Evolutionary conservation across 1,139 yeast species (phyloP).

Genomic region (Geotrichum australiense): DNA sequence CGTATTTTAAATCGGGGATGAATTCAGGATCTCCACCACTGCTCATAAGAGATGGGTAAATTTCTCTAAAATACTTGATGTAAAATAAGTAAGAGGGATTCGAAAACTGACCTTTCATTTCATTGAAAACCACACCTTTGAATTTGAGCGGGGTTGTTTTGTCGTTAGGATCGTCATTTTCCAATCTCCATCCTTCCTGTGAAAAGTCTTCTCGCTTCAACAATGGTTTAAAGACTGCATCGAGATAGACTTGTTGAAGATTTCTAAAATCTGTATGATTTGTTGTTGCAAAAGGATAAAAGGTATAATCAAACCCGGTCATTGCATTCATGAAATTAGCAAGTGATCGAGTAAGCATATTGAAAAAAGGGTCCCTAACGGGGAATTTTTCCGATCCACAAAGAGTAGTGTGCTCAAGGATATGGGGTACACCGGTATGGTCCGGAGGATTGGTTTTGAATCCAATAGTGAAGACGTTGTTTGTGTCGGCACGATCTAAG

Average conservation of each 20-base stretch:
- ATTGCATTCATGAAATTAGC: slow-evolving; percentile 98
- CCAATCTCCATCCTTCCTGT: slow-evolving; percentile 98
- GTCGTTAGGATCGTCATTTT: slow-evolving; percentile 56
- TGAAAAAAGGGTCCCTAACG: slow-evolving; percentile 94
- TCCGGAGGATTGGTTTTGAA: slow-evolving; percentile 95
- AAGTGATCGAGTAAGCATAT: slow-evolving; percentile 82
- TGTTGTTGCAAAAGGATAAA: slow-evolving; percentile 94
- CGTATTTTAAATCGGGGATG: slow-evolving; percentile 67
- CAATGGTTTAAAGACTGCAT: slow-evolving; percentile 79
- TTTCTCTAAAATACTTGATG: slow-evolving; percentile 75
- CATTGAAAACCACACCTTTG: slow-evolving; percentile 96
- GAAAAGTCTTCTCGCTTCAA: slow-evolving; percentile 72
- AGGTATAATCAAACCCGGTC: slow-evolving; percentile 96
- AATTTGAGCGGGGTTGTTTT: slow-evolving; percentile 54
- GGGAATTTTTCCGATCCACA: slow-evolving; percentile 91
- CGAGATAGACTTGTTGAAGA: slow-evolving; percentile 80
- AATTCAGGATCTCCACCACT: slow-evolving; percentile 91
- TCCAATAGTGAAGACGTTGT: slow-evolving; percentile 80
- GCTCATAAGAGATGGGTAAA: slow-evolving; percentile 77
- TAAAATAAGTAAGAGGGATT: slow-evolving; percentile 81
- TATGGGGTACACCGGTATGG: slow-evolving; percentile 91
- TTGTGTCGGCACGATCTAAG: slow-evolving; percentile 64
- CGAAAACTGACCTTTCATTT: slow-evolving; percentile 96
- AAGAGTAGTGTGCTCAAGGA: slow-evolving; percentile 87
- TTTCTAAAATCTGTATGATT: slow-evolving; percentile 74